A percentile compares a stretch with the other conserved stretches of the same genome.
These are phyloP conservation scores for Umbelopsis sp. DNA, from an alignment of 371 early-diverging fungal species.

Conservation along the genomic window DNA sequence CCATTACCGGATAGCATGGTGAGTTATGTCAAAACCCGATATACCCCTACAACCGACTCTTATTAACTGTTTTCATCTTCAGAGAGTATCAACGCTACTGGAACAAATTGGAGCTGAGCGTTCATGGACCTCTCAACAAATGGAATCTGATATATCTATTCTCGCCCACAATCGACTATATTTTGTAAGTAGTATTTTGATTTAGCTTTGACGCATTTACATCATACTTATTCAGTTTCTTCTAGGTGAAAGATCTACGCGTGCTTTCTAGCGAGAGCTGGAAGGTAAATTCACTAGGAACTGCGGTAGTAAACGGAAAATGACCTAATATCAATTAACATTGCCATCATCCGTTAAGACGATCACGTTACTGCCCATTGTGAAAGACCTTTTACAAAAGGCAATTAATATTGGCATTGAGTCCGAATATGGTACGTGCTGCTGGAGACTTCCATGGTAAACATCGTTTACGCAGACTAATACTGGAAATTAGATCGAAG, in stretches of 20 bases:
- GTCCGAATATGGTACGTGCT: background rate
- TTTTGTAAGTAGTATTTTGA: constrained; percentile 38
- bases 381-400: constrained; percentile 50
- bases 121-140: constrained; percentile 63
- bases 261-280: constrained; percentile 64
- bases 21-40: background rate
- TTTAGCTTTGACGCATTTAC: background rate
- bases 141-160: constrained; percentile 53
- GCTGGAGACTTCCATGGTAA: too few species aligned
- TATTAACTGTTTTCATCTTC: too few species aligned
- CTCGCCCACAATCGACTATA: constrained; percentile 59
- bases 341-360: constrained; percentile 27
- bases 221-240: background rate
- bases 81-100: constrained; percentile 65
- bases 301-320: too few species aligned
- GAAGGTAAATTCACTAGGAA: constrained; percentile 43
- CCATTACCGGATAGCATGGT: constrained; percentile 15
- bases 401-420: constrained; percentile 26
- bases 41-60: too few species aligned
- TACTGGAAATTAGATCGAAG: constrained; percentile 8
- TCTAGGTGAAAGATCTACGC: constrained; percentile 59
- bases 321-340: too few species aligned
- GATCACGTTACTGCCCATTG: constrained; percentile 52
- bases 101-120: constrained; percentile 65
- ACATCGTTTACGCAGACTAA: too few species aligned